phyloP scores from a whole-genome alignment of 768 basidiomycete genomes.

The Calocybe gangraenosa region DNA sequence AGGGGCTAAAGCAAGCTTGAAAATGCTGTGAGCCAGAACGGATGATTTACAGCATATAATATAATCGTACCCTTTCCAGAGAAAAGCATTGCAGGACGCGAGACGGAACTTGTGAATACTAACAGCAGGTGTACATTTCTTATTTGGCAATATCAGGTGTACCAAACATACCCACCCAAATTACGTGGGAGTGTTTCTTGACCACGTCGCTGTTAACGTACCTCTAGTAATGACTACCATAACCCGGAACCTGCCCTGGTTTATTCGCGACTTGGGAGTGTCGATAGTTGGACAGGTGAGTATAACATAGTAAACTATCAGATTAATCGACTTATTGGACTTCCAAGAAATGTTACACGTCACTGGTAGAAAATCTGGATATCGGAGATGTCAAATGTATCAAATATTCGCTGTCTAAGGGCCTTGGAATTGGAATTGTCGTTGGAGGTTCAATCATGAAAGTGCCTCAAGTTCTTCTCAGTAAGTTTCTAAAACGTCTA shows the following conservation, averaged over 20 bases:
- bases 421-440: slow-evolving; percentile 88
- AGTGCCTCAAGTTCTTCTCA: slow-evolving; percentile 86
- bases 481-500: slow-evolving; percentile 38
- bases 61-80: slow-evolving; percentile 15
- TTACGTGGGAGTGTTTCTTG: not conserved
- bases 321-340: slow-evolving; percentile 1
- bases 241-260: slow-evolving; percentile 82
- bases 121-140: too few species aligned
- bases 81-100: slow-evolving; percentile 14
- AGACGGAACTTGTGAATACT: too few species aligned
- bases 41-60: too few species aligned
- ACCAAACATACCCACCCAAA: slow-evolving; percentile 4
- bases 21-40: not conserved
- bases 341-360: slow-evolving; percentile 80
- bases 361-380: slow-evolving; percentile 84
- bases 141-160: not conserved
- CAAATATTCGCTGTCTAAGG: slow-evolving; percentile 90
- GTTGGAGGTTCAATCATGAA: slow-evolving; percentile 94
- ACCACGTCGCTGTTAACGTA: slow-evolving; percentile 13
- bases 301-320: not conserved
- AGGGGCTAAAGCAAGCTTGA: slow-evolving; percentile 36
- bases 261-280: slow-evolving; percentile 76
- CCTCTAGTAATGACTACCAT: slow-evolving; percentile 57
- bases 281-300: slow-evolving; percentile 78
- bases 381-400: slow-evolving; percentile 75